Base-by-base conservation (phyloP, 2,329 filamentous ascomycete genomes). In the Botrytis sinoallii region DNA sequence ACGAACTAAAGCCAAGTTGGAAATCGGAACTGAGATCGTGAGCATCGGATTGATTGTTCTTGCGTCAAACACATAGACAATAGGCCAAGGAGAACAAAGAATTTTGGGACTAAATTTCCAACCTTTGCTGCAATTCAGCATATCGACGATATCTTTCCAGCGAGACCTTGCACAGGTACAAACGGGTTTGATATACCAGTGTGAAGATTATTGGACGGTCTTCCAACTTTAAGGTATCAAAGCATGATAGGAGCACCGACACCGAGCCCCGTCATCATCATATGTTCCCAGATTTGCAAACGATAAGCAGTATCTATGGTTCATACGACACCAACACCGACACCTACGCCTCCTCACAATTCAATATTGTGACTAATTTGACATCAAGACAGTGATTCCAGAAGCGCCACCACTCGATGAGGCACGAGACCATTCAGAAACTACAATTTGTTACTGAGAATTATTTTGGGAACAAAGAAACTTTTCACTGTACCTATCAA, bases 381-480 rank as follows among this genome's bases (percentile, higher is more conserved):
- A 65, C 14, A 44, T 65, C 61, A 4, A 46, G 20, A 18, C 40
- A 44, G 40, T 32, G 38, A 40, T 32, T 57, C 44, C 20, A 38
- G 10, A 35, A 38, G 64, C 64, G 64, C 64, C 64, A 48, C 64
- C 46, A 67, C 32, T 68, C 14, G 35, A 55, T 55, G 46, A 29
- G 32, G 32, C 65, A 68, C 65, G 46, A 68, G 65, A 68, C 65
- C 38, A 68, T 42, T 29, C 65, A 55, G 8, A 32, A 14, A 55
- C 52, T 42, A 40, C 46, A 68, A 66, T 55, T 67, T 25, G 16
- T 67, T 20, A 25, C 7, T 40, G 65, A 55, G 35, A 55, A 68
- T 35, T 40, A 40, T 40, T 67, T 40, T 29, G 46, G 22, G 35
- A 52, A 68, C 65, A 68, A 68, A 68, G 65, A 68, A 68, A 55